A percentile compares a stretch with the other conserved stretches of the same genome.
Evolutionary conservation across 2,329 filamentous ascomycete genomes (phyloP).

Genomic region (Bimuria novae-zelandiae): DNA sequence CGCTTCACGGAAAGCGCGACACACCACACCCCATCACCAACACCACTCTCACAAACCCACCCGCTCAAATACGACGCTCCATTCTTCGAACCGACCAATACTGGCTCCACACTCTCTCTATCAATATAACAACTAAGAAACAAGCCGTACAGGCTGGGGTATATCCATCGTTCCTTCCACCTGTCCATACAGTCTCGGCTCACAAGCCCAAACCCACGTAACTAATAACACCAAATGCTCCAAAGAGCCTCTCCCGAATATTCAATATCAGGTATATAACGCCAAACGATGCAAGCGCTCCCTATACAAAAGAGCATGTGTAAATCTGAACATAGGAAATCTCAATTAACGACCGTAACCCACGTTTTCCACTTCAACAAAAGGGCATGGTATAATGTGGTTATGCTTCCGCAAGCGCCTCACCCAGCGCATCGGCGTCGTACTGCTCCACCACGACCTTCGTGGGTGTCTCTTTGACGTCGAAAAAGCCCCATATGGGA

Average conservation of each 20-base stretch:
- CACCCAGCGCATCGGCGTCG: conserved; percentile 45
- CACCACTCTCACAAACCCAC: too few species aligned
- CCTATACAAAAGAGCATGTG: too few species aligned
- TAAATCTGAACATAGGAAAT: too few species aligned
- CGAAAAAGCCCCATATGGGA: conserved; percentile 47
- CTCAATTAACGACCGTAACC: background rate
- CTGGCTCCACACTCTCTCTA: too few species aligned
- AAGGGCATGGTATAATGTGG: background rate
- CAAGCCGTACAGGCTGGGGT: too few species aligned
- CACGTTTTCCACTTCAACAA: background rate
- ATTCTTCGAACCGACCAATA: too few species aligned
- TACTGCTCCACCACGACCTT: conserved; percentile 43
- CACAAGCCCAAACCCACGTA: too few species aligned
- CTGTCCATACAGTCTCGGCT: background rate
- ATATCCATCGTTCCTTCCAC: background rate
- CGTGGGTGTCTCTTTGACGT: conserved; percentile 37
- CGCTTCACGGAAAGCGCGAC: too few species aligned
- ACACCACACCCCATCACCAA: too few species aligned
- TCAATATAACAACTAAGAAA: too few species aligned
- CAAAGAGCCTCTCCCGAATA: background rate
- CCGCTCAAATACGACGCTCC: too few species aligned
- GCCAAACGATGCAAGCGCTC: conserved; percentile 8
- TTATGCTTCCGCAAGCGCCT: conserved; percentile 37
- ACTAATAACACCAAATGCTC: background rate
- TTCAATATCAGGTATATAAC: conserved; percentile 7